Conservation (phyloP, 176 grass and related monocot species). For the Miscanthus lutarioriparius region DNA sequence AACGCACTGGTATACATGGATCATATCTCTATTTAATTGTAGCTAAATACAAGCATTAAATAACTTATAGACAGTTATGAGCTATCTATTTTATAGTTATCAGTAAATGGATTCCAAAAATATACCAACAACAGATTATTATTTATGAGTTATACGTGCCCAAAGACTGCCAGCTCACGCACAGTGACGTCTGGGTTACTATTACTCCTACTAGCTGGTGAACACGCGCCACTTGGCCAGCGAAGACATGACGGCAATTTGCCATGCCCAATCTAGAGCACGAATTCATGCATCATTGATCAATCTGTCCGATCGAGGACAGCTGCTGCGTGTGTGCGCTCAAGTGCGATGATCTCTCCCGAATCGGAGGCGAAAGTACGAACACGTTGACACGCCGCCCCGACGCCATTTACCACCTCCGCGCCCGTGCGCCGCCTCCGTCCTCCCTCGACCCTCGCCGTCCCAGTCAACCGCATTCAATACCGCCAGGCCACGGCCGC, state of each 20-base stretch:
- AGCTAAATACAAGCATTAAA: too few relatives aligned
- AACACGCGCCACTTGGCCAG: not conserved
- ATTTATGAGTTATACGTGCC: too few relatives aligned
- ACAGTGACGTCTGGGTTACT: too few relatives aligned
- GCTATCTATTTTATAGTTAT: too few relatives aligned
- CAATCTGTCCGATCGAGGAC: not conserved
- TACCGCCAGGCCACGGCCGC: not conserved
- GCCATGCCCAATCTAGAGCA: not conserved
- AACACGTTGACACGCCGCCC: not conserved
- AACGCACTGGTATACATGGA: too few relatives aligned
- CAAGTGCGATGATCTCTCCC: not conserved
- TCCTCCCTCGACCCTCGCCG: not conserved
- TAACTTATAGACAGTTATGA: too few relatives aligned
- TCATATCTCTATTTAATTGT: too few relatives aligned
- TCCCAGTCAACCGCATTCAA: conserved; percentile 5
- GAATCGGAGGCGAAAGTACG: not conserved
- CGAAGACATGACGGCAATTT: not conserved
- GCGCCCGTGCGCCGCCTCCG: not conserved
- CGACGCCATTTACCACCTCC: not conserved
- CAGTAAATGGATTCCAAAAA: too few relatives aligned
- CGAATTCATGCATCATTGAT: too few relatives aligned
- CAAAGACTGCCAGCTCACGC: not conserved
- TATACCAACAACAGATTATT: too few relatives aligned
- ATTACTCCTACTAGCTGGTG: too few relatives aligned
- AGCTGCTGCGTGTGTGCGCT: not conserved